Evolutionary conservation across 768 basidiomycete species (phyloP), one percentile per base, ranked within the genome.

Genomic region (Clitopilus passeckerianus): DNA sequence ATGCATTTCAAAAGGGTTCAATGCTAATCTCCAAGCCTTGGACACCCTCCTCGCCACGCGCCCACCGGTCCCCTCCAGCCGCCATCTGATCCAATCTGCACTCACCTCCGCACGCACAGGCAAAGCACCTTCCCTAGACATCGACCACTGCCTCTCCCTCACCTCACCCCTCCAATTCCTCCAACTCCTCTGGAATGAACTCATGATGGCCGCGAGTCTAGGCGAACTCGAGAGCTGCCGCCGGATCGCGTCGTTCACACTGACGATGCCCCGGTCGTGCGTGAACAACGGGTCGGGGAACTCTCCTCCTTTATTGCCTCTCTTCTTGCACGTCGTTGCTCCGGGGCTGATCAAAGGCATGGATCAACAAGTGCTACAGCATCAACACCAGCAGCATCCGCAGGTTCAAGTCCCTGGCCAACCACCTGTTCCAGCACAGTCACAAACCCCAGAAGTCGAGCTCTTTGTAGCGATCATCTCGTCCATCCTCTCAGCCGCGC

Each of bases 321-420:
- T 90, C 27, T 93, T 92, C 69, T 66, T 91, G 61, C 84, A 89
- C 67, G 74, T 82, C 59, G 71, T 88, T n/a, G 68, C 89, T 14
- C 91, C 90, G 2, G 74, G 78, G 16, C 67, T 92, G 53, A 80
- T 92, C 57, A 68, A 74, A 7, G 64, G 67, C 16, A 80, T 87
- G 54, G 89, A 92, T 66, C 74, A 73, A 5, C 78, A 82, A 64
- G 37, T 41, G 12, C 14, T 41, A 15, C 37, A 41, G 10, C 37
- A 41, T n/a, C 37, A 41, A n/a, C 14, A 41, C 12, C 46, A 50
- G n/a, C 46, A 50, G 12, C 16, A 23, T 18, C 46, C 18, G n/a
- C 46, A 50, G n/a, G 18, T 3, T 5, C 46, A n/a, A 10, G 46
- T 22, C 16, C 46, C 16, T 2, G 46, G 18, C 22, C 46, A 41